phyloP scores from a whole-genome alignment of 257 asterid species.

The Nicotiana paniculata region DNA sequence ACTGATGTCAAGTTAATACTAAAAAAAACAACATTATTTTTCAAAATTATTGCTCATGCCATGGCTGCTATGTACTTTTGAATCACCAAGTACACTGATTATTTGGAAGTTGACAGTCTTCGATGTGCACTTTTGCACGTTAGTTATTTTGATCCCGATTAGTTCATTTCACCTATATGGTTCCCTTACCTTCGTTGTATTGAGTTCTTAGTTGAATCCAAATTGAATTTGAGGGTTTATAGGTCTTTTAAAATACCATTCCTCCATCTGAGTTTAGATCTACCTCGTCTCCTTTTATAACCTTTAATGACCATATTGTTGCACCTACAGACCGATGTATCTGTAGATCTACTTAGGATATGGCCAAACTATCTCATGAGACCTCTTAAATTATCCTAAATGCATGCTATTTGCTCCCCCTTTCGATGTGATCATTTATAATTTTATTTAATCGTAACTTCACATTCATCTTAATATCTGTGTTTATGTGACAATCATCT shows the following conservation, averaged over 20 bases:
- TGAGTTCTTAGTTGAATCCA: too few relatives aligned
- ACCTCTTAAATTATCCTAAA: background rate
- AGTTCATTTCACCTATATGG: too few relatives aligned
- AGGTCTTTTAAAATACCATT: background rate
- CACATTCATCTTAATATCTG: too few relatives aligned
- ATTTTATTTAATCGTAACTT: too few relatives aligned
- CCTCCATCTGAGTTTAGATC: too few relatives aligned
- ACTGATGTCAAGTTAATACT: too few relatives aligned
- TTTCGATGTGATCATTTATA: background rate
- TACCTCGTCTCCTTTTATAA: too few relatives aligned
- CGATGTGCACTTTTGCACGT: background rate
- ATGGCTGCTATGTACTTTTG: background rate
- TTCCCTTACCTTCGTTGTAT: background rate
- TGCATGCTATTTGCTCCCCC: background rate
- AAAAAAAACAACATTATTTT: too few relatives aligned
- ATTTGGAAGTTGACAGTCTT: background rate
- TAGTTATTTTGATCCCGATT: background rate
- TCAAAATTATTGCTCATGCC: too few relatives aligned
- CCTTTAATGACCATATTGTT: too few relatives aligned
- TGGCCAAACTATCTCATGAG: background rate
- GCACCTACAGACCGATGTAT: background rate
- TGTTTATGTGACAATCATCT: background rate
- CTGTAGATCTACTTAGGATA: background rate
- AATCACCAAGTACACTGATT: background rate
- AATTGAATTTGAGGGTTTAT: background rate